Evolutionary conservation across 2,329 filamentous ascomycete species (phyloP).

Genomic region (Paraconiothyrium sp.): DNA sequence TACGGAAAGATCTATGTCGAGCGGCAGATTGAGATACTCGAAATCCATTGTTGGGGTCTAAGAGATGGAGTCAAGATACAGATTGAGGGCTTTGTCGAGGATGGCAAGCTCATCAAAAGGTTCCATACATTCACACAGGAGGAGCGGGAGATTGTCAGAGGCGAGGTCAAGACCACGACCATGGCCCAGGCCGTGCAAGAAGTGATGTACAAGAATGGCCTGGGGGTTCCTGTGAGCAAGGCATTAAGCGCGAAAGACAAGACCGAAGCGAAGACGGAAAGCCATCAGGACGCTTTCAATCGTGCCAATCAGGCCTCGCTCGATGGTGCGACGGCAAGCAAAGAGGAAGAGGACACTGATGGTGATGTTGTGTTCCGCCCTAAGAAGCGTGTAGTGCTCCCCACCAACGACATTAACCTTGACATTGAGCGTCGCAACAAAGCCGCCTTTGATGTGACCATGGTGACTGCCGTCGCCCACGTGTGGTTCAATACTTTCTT

Average conservation of each 20-base stretch:
- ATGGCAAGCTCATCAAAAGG: constrained; percentile 84
- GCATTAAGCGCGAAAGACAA: constrained; percentile 25
- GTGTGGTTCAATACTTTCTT: constrained; percentile 98
- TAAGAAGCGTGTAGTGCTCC: constrained; percentile 71
- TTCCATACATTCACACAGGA: constrained; percentile 80
- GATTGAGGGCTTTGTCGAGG: constrained; percentile 86
- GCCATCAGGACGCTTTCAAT: constrained; percentile 26
- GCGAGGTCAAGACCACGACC: constrained; percentile 58
- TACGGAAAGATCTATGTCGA: constrained; percentile 83
- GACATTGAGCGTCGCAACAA: constrained; percentile 87
- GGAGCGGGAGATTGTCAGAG: constrained; percentile 74
- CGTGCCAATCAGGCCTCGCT: constrained; percentile 28
- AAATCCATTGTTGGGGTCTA: constrained; percentile 90
- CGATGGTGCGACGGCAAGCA: constrained; percentile 28
- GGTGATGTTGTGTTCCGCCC: constrained; percentile 84
- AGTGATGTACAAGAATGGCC: constrained; percentile 53
- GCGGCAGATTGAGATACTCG: constrained; percentile 81
- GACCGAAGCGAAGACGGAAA: constrained; percentile 20
- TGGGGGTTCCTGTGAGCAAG: constrained; percentile 39
- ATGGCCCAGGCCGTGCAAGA: constrained; percentile 58
- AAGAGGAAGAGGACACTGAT: constrained; percentile 51
- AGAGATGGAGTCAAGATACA: constrained; percentile 87
- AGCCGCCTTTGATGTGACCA: constrained; percentile 77
- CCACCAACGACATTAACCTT: constrained; percentile 88
- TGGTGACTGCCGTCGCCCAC: constrained; percentile 93